phyloP scores from a whole-genome alignment of 768 basidiomycete species.

The Symmetrospora coprosmae region DNA sequence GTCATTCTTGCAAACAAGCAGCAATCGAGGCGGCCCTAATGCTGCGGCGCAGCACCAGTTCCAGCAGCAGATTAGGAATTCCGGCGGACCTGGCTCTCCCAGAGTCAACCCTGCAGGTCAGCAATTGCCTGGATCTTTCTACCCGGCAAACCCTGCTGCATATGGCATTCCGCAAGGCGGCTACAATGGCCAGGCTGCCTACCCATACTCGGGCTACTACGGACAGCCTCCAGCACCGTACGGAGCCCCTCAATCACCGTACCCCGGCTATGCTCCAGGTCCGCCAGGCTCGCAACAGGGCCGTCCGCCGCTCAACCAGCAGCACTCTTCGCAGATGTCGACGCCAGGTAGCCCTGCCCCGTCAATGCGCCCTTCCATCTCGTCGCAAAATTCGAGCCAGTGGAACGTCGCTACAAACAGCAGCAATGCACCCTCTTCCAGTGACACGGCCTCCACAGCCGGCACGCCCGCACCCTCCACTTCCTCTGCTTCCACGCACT shows the following conservation, averaged over 20 bases:
- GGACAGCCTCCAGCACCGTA: not conserved
- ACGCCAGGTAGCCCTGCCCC: slow-evolving; percentile 6
- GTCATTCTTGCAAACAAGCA: too few relatives aligned
- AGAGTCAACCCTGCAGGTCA: too few relatives aligned
- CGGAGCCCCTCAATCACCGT: not conserved
- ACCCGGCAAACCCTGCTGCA: too few relatives aligned
- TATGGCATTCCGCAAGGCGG: not conserved
- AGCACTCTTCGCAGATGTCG: slow-evolving; percentile 7
- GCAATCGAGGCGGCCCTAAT: too few relatives aligned
- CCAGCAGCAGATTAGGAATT: too few relatives aligned
- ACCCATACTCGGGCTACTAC: not conserved
- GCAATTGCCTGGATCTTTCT: too few relatives aligned
- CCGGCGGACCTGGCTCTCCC: too few relatives aligned
- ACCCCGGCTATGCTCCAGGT: slow-evolving; percentile 2
- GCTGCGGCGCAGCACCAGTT: too few relatives aligned
- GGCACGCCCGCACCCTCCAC: slow-evolving; percentile 8
- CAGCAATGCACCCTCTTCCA: not conserved
- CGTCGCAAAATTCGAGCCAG: not conserved
- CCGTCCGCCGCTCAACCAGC: not conserved
- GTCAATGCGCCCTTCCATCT: slow-evolving; percentile 4
- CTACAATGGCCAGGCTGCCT: not conserved
- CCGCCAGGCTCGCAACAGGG: slow-evolving; percentile 3
- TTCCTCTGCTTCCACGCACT: slow-evolving; percentile 4
- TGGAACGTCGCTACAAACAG: not conserved
- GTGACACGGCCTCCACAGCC: not conserved